Evolutionary conservation across 495 filamentous ascomycete genomes (phyloP).

Genomic region (Neurospora discreta): DNA sequence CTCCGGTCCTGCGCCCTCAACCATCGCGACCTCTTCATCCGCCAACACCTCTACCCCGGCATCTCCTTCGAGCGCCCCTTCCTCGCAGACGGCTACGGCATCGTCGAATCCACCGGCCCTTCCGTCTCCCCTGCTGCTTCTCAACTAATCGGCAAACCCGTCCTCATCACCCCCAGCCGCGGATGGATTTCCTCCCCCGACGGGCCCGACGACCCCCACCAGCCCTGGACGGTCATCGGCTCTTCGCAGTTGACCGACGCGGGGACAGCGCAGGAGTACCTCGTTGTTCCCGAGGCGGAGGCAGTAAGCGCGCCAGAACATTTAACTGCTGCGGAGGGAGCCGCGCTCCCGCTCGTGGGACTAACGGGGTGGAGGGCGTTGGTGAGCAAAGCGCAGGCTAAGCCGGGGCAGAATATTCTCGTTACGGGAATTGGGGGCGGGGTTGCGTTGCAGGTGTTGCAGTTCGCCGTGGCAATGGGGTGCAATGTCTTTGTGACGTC

Average conservation of each 20-base stretch:
- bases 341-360: constrained; percentile 69
- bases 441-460: constrained; percentile 59
- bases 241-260: constrained; percentile 48
- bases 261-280: constrained; percentile 62
- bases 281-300: constrained; percentile 57
- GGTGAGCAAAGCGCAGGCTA: constrained; percentile 53
- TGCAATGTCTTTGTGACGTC: constrained; percentile 60
- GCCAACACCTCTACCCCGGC: constrained; percentile 80
- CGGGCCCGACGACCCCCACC: constrained; percentile 54
- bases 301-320: constrained; percentile 65
- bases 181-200: constrained; percentile 63
- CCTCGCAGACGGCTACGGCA: constrained; percentile 67
- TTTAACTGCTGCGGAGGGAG: constrained; percentile 59
- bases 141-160: constrained; percentile 44
- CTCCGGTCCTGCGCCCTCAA: constrained; percentile 73
- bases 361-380: constrained; percentile 82
- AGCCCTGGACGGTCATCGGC: constrained; percentile 59
- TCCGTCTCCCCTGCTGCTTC: constrained; percentile 22
- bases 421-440: constrained; percentile 75
- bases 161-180: constrained; percentile 59
- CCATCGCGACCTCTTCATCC: constrained; percentile 86
- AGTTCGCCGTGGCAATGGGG: constrained; percentile 57
- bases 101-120: constrained; percentile 52
- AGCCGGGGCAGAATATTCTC: constrained; percentile 51
- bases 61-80: constrained; percentile 66